phyloP scores from a whole-genome alignment of 768 basidiomycete species.

The Lyophyllum decastes region DNA sequence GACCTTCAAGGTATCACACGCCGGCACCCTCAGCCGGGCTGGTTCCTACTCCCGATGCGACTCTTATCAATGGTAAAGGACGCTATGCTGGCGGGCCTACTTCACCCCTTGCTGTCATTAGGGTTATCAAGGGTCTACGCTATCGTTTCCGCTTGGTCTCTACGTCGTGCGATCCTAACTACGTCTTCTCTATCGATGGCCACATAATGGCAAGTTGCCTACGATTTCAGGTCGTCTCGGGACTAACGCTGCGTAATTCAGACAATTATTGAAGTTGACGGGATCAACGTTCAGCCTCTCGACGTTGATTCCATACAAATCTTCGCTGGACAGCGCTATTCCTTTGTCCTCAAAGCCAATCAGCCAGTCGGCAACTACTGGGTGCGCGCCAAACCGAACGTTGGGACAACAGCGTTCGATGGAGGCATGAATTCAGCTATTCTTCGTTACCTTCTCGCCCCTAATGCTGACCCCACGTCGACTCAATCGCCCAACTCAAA shows the following conservation, averaged over 20 bases:
- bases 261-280: conserved; percentile 43
- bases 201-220: conserved; percentile 36
- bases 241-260: conserved; percentile 5
- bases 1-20: conserved; percentile 10
- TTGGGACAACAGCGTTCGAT: conserved; percentile 23
- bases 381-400: conserved; percentile 38
- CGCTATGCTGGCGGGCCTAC: conserved; percentile 38
- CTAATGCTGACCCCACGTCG: conserved; percentile 34
- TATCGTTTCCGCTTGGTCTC: conserved; percentile 53
- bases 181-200: conserved; percentile 44
- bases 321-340: too few species aligned
- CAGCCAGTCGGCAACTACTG: too few species aligned
- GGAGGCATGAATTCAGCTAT: conserved; percentile 44
- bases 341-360: too few species aligned
- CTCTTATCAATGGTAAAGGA: conserved; percentile 53
- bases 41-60: conserved; percentile 31
- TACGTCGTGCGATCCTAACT: conserved; percentile 48
- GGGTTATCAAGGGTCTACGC: conserved; percentile 34
- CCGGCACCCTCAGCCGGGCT: conserved; percentile 26
- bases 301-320: conserved; percentile 39
- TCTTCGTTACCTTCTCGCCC: conserved; percentile 36
- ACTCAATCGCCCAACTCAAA: conserved; percentile 21
- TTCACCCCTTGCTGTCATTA: conserved; percentile 37
- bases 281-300: conserved; percentile 35
- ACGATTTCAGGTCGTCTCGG: background rate